These are phyloP conservation scores for Aschersonia sp. DNA, from an alignment of 2,329 filamentous ascomycete genomes.

Conservation along the genomic window DNA sequence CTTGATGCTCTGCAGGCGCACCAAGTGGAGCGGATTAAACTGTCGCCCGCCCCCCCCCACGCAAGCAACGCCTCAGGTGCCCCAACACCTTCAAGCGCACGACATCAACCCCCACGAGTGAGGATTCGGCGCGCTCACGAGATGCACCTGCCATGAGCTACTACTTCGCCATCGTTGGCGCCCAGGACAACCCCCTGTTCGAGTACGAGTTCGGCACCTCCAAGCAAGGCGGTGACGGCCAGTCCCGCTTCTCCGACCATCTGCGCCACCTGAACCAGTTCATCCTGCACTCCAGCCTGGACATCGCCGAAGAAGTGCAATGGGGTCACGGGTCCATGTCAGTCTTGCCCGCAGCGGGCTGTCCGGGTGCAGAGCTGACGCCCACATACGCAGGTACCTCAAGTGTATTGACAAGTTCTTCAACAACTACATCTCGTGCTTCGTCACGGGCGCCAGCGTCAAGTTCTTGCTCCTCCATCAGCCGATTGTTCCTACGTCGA, in stretches of 20 bases:
- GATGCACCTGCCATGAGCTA: slow-evolving; percentile 59
- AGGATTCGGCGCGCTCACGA: no score
- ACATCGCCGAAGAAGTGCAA: slow-evolving; percentile 92
- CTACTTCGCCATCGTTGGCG: slow-evolving; percentile 95
- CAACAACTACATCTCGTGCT: slow-evolving; percentile 88
- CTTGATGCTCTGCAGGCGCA: neutral
- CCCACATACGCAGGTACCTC: slow-evolving; percentile 53
- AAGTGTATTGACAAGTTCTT: slow-evolving; percentile 96
- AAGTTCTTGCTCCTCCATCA: slow-evolving; percentile 93
- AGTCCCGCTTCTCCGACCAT: slow-evolving; percentile 76
- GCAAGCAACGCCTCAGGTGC: neutral
- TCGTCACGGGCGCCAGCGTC: slow-evolving; percentile 81
- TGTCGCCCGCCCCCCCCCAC: neutral
- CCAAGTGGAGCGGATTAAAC: slow-evolving; percentile 3
- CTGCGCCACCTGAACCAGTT: slow-evolving; percentile 94
- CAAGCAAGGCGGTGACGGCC: slow-evolving; percentile 87
- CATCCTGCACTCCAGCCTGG: slow-evolving; percentile 83
- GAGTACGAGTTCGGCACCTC: slow-evolving; percentile 95
- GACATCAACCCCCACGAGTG: no score
- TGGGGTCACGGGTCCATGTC: slow-evolving; percentile 82
- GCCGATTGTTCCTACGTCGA: slow-evolving; percentile 35
- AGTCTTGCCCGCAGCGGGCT: slow-evolving; percentile 8
- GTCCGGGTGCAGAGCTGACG: neutral
- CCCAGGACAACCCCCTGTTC: slow-evolving; percentile 90
- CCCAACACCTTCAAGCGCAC: no score